phyloP scores from a whole-genome alignment of 495 filamentous ascomycete species.

The Podospora tetraspora region DNA sequence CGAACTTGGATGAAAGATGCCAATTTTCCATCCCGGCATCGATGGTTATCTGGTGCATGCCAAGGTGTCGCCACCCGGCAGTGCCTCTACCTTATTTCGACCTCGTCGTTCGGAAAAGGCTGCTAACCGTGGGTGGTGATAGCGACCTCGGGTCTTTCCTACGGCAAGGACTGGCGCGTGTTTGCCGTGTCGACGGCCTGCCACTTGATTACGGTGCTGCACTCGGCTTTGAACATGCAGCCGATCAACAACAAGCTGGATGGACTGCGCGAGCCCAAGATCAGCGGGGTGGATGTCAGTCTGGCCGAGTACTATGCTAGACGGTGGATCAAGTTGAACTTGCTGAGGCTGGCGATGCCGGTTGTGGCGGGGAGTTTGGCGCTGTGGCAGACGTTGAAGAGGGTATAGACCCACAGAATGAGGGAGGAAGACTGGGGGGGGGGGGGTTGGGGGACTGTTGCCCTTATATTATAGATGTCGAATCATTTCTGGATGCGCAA shows the following conservation, averaged over 20 bases:
- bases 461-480: background rate
- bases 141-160: background rate
- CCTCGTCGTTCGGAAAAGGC: background rate
- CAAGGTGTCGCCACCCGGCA: background rate
- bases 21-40: too few species aligned
- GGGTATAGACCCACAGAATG: background rate
- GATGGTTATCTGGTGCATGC: background rate
- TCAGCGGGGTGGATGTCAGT: conserved; percentile 23
- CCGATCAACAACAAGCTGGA: conserved; percentile 45
- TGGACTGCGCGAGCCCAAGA: conserved; percentile 30
- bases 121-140: background rate
- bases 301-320: conserved; percentile 36
- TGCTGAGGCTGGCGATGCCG: conserved; percentile 36
- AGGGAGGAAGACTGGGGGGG: background rate
- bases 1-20: background rate
- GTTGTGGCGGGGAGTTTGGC: conserved; percentile 38
- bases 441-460: too few species aligned
- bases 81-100: background rate
- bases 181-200: conserved; percentile 36
- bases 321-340: conserved; percentile 35
- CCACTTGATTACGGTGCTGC: conserved; percentile 42
- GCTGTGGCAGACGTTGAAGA: conserved; percentile 29
- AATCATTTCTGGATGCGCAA: background rate
- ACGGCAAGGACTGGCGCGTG: conserved; percentile 34
- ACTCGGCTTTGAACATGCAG: conserved; percentile 48